phyloP scores from a whole-genome alignment of 108 stramenopile genomes.

The Heterococcus sp. region DNA sequence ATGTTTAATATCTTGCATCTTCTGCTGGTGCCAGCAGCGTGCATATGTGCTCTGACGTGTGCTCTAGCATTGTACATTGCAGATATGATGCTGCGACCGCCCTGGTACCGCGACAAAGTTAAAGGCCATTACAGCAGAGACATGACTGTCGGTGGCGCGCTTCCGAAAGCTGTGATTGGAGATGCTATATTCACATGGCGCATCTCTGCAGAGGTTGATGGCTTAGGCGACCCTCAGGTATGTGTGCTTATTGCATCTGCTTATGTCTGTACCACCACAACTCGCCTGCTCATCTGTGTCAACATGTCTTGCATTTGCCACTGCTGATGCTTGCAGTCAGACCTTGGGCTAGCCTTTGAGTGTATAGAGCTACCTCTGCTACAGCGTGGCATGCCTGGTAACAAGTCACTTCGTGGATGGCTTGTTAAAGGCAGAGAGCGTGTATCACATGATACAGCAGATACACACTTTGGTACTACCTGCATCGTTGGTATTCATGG shows the following conservation, averaged over 20 bases:
- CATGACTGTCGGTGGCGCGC: no score
- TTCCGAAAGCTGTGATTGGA: neutral
- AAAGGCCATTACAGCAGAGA: neutral
- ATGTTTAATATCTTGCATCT: no score
- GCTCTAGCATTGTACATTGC: neutral
- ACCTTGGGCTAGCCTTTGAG: neutral
- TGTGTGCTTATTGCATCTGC: no score
- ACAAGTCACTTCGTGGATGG: neutral
- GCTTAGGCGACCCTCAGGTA: neutral
- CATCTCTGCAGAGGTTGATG: neutral
- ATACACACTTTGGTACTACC: no score
- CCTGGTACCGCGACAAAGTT: neutral
- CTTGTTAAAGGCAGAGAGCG: neutral
- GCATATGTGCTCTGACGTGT: neutral
- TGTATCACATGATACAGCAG: neutral
- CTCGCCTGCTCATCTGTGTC: no score
- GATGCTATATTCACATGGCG: neutral
- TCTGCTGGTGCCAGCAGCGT: no score
- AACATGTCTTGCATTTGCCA: no score
- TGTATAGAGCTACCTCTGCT: neutral
- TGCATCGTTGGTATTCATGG: no score
- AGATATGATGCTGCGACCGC: neutral
- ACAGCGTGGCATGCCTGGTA: neutral
- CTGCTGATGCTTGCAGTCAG: no score
- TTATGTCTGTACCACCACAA: no score